Conservation (phyloP, 163 green algal species). For the Scenedesmus sp. region DNA sequence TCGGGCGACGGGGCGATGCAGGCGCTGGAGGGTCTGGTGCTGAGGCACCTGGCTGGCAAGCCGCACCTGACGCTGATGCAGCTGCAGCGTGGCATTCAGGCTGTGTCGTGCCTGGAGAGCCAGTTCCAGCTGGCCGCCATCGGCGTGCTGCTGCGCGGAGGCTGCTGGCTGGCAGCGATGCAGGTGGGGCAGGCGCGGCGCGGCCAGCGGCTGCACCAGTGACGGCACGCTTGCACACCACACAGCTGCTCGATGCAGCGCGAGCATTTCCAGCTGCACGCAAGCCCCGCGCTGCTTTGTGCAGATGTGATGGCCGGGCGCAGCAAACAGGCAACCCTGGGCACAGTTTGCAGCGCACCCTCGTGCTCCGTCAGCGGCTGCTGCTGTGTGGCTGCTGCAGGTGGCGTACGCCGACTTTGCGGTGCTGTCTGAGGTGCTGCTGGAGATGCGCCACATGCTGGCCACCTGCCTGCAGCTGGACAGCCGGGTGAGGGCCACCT, state of each 20-base stretch:
- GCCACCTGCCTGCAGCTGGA: not conserved
- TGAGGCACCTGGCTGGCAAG: constrained; percentile 8
- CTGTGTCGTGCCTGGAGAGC: constrained; percentile 39
- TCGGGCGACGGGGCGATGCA: constrained; percentile 18
- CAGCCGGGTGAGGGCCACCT: constrained; percentile 11
- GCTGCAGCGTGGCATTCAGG: constrained; percentile 35
- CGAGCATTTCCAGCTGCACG: too few relatives aligned
- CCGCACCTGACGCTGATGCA: constrained; percentile 45
- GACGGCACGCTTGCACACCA: too few relatives aligned
- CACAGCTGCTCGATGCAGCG: not conserved
- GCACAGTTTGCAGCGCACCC: not conserved
- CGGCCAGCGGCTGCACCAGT: not conserved
- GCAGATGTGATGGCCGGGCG: too few relatives aligned
- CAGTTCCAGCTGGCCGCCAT: constrained; percentile 47
- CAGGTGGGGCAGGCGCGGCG: not conserved
- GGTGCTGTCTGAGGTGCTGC: constrained; percentile 43
- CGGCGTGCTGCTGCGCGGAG: constrained; percentile 16
- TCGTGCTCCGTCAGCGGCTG: not conserved
- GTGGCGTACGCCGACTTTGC: constrained; percentile 29
- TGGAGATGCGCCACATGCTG: constrained; percentile 39
- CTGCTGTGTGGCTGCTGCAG: not conserved
- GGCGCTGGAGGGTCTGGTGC: constrained; percentile 31
- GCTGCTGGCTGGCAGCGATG: constrained; percentile 45
- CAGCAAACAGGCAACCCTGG: not conserved
- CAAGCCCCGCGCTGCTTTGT: too few relatives aligned